Conservation (phyloP, 129 eudicot species). For the Mikania micrantha region DNA sequence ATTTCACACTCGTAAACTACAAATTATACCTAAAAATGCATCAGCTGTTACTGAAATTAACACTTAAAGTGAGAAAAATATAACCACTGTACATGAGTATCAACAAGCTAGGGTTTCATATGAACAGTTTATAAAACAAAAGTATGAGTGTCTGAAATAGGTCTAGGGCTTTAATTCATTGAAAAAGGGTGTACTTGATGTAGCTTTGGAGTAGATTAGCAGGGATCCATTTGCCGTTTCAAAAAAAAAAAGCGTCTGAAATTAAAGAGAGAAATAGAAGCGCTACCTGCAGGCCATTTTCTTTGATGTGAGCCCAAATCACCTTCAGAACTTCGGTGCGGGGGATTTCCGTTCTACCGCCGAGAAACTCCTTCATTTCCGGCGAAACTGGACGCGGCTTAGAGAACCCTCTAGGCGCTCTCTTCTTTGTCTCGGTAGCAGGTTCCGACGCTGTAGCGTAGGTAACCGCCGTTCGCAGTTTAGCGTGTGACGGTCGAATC, state of each 20-base stretch:
- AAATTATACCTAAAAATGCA: background rate
- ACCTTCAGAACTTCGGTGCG: constrained; percentile 35
- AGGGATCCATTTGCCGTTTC: too few species aligned
- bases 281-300: constrained; percentile 29
- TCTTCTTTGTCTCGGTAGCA: constrained; percentile 26
- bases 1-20: background rate
- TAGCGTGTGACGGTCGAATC: background rate
- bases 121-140: background rate
- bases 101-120: background rate
- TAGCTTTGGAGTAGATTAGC: too few species aligned
- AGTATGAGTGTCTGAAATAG: too few species aligned
- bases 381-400: constrained; percentile 38
- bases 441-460: constrained; percentile 32
- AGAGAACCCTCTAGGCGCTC: constrained; percentile 34
- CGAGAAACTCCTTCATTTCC: constrained; percentile 37
- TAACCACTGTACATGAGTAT: background rate
- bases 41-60: background rate
- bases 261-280: background rate
- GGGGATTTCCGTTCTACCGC: constrained; percentile 30
- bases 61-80: background rate
- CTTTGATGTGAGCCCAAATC: constrained; percentile 38
- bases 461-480: constrained; percentile 4
- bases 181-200: too few species aligned
- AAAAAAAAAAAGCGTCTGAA: too few species aligned
- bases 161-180: too few species aligned